Evolutionary conservation across 306 rosid genomes (phyloP), one percentile per base, ranked within the genome.

Genomic region (Malus fusca): DNA sequence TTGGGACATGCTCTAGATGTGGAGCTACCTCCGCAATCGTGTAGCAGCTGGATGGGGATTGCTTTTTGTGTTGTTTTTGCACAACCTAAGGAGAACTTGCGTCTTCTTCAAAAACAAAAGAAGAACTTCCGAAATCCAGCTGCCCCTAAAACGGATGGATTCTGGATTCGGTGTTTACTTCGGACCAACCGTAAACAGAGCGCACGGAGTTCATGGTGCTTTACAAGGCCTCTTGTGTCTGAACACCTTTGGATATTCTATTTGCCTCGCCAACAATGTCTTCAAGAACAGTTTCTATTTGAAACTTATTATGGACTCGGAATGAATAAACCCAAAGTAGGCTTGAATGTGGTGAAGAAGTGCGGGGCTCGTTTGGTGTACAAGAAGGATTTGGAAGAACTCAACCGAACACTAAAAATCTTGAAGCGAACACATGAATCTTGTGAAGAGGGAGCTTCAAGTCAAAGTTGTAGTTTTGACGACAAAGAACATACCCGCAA

Each of bases 171-270:
- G 52, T 46, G 18, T 46, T 46, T 46, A 15, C 18, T 18, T 46
- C 0, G 52, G 52, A 46, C 15, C 13, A 12, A 4, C 0, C 9
- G 0, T 4, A 15, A 1, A 4, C 13, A 12, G 6, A 22, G 7
- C 1, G 26, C 26, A 25, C 26, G 26, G 26, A 33, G 4, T 30
- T 3, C 35, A 31, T 31, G 37, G 37, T 33, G 7, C 1, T 5
- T 33, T 8, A 4, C 1, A 21, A 8, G 1, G 3, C 9, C 0
- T n/a, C 3, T 3, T 0, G 8, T 19, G 31, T 21, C 4, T 40
- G 10, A 22, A 67, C 71, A 40, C 53, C 11, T 40, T 67, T 42
- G 71, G 55, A 11, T 40, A 21, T 67, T 40, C 4, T 42, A 5
- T 66, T 19, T 35, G 26, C 0, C 19, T 67, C 4, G 53, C 5